Percentiles rank a stretch among this genome's conserved stretches.
Evolutionary conservation across 139 green algal genomes (phyloP).

Genomic region (Tetraselmis striata): DNA sequence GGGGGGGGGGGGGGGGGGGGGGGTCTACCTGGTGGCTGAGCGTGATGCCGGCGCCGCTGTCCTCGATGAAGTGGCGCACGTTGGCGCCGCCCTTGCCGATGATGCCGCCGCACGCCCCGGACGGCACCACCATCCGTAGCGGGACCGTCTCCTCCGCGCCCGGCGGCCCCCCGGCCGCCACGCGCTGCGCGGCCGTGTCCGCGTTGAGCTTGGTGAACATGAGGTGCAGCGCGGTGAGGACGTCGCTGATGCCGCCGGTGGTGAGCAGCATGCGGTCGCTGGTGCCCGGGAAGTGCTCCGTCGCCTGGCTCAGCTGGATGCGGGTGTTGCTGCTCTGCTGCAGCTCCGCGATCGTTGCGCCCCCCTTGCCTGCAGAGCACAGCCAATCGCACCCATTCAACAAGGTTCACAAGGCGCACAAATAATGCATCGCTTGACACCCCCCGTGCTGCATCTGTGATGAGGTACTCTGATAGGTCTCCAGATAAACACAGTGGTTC

Average conservation of each 20-base stretch:
- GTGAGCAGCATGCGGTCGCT: slow-evolving; percentile 69
- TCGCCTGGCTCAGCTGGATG: slow-evolving; percentile 48
- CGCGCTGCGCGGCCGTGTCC: slow-evolving; percentile 26
- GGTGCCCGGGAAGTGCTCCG: slow-evolving; percentile 39
- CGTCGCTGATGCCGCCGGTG: slow-evolving; percentile 53
- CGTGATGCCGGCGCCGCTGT: slow-evolving; percentile 60
- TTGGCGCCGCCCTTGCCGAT: slow-evolving; percentile 75
- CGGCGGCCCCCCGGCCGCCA: slow-evolving; percentile 5
- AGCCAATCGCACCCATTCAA: too few relatives aligned
- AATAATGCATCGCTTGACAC: too few relatives aligned
- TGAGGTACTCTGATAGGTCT: too few relatives aligned
- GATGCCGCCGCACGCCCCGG: slow-evolving; percentile 63
- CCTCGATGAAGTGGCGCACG: slow-evolving; percentile 68
- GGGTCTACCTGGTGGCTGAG: slow-evolving; percentile 30
- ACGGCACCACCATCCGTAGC: slow-evolving; percentile 67
- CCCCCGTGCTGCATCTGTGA: too few relatives aligned
- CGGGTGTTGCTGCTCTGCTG: slow-evolving; percentile 53
- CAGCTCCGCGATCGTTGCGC: slow-evolving; percentile 66
- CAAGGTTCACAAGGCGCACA: too few relatives aligned
- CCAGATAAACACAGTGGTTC: too few relatives aligned
- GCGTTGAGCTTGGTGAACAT: slow-evolving; percentile 62
- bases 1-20: too few relatives aligned
- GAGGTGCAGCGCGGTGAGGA: slow-evolving; percentile 72
- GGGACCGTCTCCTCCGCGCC: not conserved
- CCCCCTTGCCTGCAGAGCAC: slow-evolving; percentile 58